These are phyloP conservation scores for Parascedosporium putredinis DNA, from an alignment of 2,329 filamentous ascomycete genomes.

Conservation along the genomic window DNA sequence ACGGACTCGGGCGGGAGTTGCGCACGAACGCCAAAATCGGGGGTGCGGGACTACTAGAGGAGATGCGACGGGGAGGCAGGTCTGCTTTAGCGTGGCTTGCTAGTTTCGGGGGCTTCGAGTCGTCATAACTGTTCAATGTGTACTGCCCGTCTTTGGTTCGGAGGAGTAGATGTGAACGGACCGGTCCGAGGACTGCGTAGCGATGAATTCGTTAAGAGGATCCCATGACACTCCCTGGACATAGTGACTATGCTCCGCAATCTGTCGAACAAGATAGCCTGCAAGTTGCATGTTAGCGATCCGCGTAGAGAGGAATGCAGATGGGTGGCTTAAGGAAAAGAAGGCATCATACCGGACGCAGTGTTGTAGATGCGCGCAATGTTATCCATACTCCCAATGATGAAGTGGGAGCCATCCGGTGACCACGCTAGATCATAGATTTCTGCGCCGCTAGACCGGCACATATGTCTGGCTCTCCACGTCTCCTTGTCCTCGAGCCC, in stretches of 20 bases:
- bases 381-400: slow-evolving; percentile 99
- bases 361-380: slow-evolving; percentile 95
- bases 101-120: slow-evolving; percentile 63
- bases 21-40: slow-evolving; percentile 61
- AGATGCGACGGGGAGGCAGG: slow-evolving; percentile 80
- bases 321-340: slow-evolving; percentile 7
- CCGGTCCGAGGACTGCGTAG: slow-evolving; percentile 94
- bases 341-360: slow-evolving; percentile 59
- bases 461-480: slow-evolving; percentile 97
- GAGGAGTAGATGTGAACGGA: slow-evolving; percentile 96
- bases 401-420: slow-evolving; percentile 91
- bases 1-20: slow-evolving; percentile 46
- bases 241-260: slow-evolving; percentile 95
- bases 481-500: slow-evolving; percentile 87
- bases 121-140: slow-evolving; percentile 53
- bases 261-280: slow-evolving; percentile 69
- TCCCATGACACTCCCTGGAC: slow-evolving; percentile 99
- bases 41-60: slow-evolving; percentile 84
- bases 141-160: slow-evolving; percentile 96
- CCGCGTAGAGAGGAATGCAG: not conserved
- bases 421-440: slow-evolving; percentile 99
- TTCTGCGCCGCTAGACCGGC: slow-evolving; percentile 83
- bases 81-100: slow-evolving; percentile 75
- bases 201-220: slow-evolving; percentile 93
- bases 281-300: not conserved